Percentiles rank a stretch among this genome's conserved stretches.
Conservation (phyloP, 805 yeast genomes). For the Saccharomyces jurei region DNA sequence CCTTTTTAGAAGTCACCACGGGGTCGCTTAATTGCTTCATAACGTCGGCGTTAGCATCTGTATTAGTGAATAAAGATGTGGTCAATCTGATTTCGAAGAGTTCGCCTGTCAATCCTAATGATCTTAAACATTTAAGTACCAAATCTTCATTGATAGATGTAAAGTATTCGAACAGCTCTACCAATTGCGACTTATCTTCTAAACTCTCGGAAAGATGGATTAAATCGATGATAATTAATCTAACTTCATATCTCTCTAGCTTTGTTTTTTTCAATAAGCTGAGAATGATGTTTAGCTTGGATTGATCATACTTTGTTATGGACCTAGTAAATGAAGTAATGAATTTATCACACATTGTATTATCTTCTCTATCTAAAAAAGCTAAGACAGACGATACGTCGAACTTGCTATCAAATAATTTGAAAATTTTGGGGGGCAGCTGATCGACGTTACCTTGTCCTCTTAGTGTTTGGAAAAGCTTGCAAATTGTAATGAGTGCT, state of each 20-base stretch:
- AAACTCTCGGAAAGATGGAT: conserved; percentile 32
- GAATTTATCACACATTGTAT: conserved; percentile 33
- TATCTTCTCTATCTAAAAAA: conserved; percentile 21
- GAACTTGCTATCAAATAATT: conserved; percentile 24
- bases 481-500: conserved; percentile 41
- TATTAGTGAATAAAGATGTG: conserved; percentile 41
- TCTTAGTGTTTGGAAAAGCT: conserved; percentile 41
- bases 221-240: conserved; percentile 33
- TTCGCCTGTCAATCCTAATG: conserved; percentile 34
- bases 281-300: conserved; percentile 31
- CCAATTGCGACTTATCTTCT: conserved; percentile 33
- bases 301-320: conserved; percentile 36
- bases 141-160: conserved; percentile 32
- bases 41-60: conserved; percentile 24
- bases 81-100: conserved; percentile 59
- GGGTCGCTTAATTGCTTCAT: conserved; percentile 18
- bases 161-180: conserved; percentile 35
- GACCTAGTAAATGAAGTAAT: conserved; percentile 39
- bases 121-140: conserved; percentile 34
- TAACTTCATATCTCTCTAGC: conserved; percentile 33
- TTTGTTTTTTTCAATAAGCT: conserved; percentile 29
- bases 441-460: conserved; percentile 36
- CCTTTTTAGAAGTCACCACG: conserved; percentile 21
- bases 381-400: conserved; percentile 13
- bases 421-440: conserved; percentile 33